Evolutionary conservation across 805 yeast genomes (phyloP), one percentile per base, ranked within the genome.

Genomic region (Sungouiozyma intestinalis): DNA sequence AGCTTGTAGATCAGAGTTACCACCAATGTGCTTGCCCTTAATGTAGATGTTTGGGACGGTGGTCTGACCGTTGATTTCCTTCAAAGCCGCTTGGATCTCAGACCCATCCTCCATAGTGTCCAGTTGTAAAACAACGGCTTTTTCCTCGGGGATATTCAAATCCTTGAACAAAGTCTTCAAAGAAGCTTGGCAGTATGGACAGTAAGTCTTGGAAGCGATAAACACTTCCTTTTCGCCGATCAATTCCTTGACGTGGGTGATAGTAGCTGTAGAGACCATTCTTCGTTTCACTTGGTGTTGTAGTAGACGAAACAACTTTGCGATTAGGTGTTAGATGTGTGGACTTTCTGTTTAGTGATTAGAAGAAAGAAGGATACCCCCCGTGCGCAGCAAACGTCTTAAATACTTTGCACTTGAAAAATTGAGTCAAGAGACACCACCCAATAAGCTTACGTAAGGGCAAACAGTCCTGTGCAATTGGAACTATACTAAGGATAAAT

Each of bases 31-130:
- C 66, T 88, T 74, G 47, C 95, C 96, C 38, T 72, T 79, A 62
- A 90, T 86, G 68, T 82, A 90, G 53, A 90, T 74, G 62, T 83
- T 87, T 48, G 98, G 98, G 48, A 90, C 97, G 33, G 97, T 86
- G 52, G 79, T 74, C 72, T 90, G 97, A 46, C 94, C 92, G 33
- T 94, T 84, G 46, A 86, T 64, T 59, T 81, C 77, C 41, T 60
- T 63, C 46, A 90, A 71, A 50, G 94, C 94, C 39, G 68, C 80
- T 68, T 88, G 97, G 52, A 87, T 76, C 27, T 80, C 88, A 38
- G 68, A 65, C 44, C 97, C 97, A 46, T 86, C 88, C n/a, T 65
- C 72, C 45, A 67, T 67, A 70, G 77, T 48, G 64, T 69, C 54
- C 55, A 66, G 49, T 54, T 67, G 70, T 58, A 69, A 66, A 42